Base-by-base conservation (phyloP, 495 filamentous ascomycete genomes). In the Neurospora discreta region DNA sequence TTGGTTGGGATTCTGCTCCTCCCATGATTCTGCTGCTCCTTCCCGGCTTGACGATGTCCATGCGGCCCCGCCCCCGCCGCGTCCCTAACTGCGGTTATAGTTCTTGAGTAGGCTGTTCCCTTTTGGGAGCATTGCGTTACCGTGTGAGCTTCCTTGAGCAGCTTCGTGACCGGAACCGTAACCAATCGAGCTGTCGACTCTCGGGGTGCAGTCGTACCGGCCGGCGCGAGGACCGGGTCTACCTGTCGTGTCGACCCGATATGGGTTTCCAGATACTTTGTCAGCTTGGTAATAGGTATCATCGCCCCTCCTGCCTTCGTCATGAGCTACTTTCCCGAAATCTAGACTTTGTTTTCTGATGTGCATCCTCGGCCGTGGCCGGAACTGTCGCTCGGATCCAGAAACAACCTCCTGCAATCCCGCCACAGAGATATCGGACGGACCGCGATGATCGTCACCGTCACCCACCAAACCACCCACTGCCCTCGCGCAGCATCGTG, bases 71-170 rank as follows among this genome's bases (percentile, higher is more conserved):
- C 26, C 52, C 52, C 52, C 52, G 26, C 52, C 52, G 52, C 52
- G 52, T 65, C 20, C 52, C 52, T 65, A 65, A 65, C 52, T 65
- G 52, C 26, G 69, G 69, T 70, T 52, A 43, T 70, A 44, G 69
- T 38, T 70, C 43, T 46, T 9, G 26, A 23, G 1, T 3, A 15
- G 7, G 15, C 2, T 1, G 23, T 65, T 65, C 26, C 52, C 7
- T 65, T 13, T 26, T 65, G 33, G 52, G 15, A 18, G 52, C 15
- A 36, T 3, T 65, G 23, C 2, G 2, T 60, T 5, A 5, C 13
- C 23, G 23, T 33, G 52, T 60, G 26, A 60, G 11, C 15, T 23
- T 30, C 2, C 26, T 7, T 6, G 10, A 33, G 52, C 16, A 16
- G 15, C 13, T 13, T 15, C 23, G 52, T 30, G 8, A 8, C 38